A percentile compares a stretch with the other conserved stretches of the same genome.
Conservation (phyloP, 2,329 filamentous ascomycete genomes). For the Scedosporium aurantiacum region DNA sequence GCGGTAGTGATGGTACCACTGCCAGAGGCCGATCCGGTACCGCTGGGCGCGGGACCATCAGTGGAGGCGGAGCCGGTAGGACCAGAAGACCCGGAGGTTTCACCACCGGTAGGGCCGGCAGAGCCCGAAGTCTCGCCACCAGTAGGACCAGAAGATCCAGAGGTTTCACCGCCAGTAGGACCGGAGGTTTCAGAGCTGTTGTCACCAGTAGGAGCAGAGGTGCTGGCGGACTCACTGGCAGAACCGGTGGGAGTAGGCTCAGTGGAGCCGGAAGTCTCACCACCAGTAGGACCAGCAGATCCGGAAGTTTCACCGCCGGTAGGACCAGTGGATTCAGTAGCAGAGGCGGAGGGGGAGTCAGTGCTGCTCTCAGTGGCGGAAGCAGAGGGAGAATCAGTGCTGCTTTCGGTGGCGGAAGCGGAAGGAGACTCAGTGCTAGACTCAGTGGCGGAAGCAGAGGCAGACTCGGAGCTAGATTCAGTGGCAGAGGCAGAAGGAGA, state of each 20-base stretch:
- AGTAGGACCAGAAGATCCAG: background rate
- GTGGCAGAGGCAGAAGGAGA: background rate
- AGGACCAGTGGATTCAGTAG: background rate
- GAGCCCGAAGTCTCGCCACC: background rate
- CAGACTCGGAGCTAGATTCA: background rate
- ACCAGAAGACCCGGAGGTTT: background rate
- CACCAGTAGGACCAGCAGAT: constrained; percentile 9
- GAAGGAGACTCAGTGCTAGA: background rate
- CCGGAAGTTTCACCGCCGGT: constrained; percentile 9
- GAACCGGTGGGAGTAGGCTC: constrained; percentile 8
- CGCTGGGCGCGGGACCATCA: no score
- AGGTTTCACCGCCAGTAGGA: background rate
- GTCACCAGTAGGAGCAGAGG: background rate
- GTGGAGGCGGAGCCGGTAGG: no score
- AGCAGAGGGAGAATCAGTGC: no score
- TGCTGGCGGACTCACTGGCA: background rate
- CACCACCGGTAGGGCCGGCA: background rate
- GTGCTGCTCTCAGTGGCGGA: background rate
- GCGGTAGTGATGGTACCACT: background rate
- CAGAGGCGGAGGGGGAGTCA: background rate
- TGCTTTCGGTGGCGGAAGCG: no score
- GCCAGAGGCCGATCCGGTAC: no score
- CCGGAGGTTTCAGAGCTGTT: background rate
- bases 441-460: background rate
- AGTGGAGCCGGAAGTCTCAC: constrained; percentile 6